Conservation (phyloP, 2,329 filamentous ascomycete genomes). For the Diaporthe amygdali region DNA sequence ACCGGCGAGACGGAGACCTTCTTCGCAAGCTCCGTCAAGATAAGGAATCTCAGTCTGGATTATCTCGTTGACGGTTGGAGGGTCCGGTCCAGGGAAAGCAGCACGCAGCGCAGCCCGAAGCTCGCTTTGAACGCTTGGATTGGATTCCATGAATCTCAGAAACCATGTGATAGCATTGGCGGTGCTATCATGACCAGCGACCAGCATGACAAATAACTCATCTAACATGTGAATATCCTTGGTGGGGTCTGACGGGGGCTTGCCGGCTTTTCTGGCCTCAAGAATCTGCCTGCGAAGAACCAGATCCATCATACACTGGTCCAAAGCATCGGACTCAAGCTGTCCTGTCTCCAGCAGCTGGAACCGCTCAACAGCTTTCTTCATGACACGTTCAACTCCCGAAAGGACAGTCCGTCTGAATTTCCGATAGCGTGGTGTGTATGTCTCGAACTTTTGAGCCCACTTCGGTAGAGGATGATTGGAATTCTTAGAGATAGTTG, state of each 20-base stretch:
- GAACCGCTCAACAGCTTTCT: conserved; percentile 29
- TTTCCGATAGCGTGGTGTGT: conserved; percentile 24
- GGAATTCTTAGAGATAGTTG: not conserved
- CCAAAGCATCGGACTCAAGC: conserved; percentile 32
- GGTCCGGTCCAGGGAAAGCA: conserved; percentile 31
- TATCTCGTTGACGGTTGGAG: conserved; percentile 39
- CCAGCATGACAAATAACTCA: conserved; percentile 32
- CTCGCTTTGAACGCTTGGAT: conserved; percentile 17
- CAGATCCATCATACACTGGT: conserved; percentile 40
- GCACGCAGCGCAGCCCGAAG: conserved; percentile 27
- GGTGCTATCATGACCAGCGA: conserved; percentile 50
- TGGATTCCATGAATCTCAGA: conserved; percentile 26
- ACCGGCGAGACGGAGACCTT: conserved; percentile 39
- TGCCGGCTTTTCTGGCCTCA: conserved; percentile 39
- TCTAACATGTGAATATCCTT: conserved; percentile 33
- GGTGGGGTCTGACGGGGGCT: conserved; percentile 30
- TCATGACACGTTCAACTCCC: conserved; percentile 31
- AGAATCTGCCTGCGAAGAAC: conserved; percentile 39
- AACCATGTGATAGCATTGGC: conserved; percentile 40
- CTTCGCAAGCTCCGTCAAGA: conserved; percentile 47
- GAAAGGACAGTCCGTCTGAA: conserved; percentile 28
- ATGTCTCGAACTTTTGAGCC: conserved; percentile 17
- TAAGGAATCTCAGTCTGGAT: conserved; percentile 39
- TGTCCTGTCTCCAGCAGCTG: conserved; percentile 26
- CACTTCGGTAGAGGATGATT: not conserved